phyloP scores from a whole-genome alignment of 257 asterid species.

The Plectranthus barbatus region DNA sequence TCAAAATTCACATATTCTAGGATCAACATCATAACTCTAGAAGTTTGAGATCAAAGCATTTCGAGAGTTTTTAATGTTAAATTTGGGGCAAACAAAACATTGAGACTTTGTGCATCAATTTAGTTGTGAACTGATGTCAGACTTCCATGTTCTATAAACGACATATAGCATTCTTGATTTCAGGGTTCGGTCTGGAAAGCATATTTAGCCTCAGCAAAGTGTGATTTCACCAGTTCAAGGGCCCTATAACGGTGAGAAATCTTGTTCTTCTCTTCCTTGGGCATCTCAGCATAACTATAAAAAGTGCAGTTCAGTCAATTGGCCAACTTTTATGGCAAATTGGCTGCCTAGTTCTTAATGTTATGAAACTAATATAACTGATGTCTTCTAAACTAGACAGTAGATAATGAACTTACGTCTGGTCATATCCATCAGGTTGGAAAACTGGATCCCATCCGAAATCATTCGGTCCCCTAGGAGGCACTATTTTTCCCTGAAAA shows the following conservation, averaged over 20 bases:
- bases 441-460: conserved; percentile 99
- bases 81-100: not conserved
- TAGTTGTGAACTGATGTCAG: not conserved
- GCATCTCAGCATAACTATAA: conserved; percentile 88
- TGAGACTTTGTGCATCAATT: not conserved
- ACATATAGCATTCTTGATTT: conserved; percentile 10
- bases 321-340: not conserved
- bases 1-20: not conserved
- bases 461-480: conserved; percentile 80
- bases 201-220: conserved; percentile 66
- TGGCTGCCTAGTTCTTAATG: not conserved
- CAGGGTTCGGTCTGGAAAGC: conserved; percentile 37
- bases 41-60: not conserved
- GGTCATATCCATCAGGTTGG: conserved; percentile 82
- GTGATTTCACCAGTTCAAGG: conserved; percentile 73
- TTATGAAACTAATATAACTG: not conserved
- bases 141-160: not conserved
- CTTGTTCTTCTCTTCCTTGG: conserved; percentile 79
- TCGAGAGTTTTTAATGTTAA: not conserved
- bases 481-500: conserved; percentile 88
- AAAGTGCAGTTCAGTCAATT: conserved; percentile 10
- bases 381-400: not conserved
- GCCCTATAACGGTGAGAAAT: conserved; percentile 87
- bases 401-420: conserved; percentile 41
- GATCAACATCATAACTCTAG: not conserved